Percentiles rank a stretch among this genome's conserved stretches.
Evolutionary conservation across 305 asterid species (phyloP).

Genomic region (Stenogyne calaminthoides): DNA sequence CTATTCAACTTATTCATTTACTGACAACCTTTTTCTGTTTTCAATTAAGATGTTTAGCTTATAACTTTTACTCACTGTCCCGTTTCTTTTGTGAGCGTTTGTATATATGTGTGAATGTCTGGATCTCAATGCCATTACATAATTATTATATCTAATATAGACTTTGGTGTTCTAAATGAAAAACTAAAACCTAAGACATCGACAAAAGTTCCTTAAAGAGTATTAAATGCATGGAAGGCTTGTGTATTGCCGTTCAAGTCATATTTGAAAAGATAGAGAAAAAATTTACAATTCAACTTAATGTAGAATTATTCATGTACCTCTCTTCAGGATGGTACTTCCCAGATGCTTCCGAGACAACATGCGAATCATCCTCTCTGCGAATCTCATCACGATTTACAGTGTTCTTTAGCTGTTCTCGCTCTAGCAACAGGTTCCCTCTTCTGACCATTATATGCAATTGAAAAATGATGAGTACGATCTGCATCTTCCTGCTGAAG

Average conservation of each 20-base stretch:
- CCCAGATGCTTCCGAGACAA: constrained; percentile 41
- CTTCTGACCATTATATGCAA: constrained; percentile 48
- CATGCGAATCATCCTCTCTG: constrained; percentile 41
- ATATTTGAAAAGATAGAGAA: constrained; percentile 20
- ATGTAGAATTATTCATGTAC: constrained; percentile 37
- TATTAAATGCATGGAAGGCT: constrained; percentile 2
- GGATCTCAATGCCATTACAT: not conserved
- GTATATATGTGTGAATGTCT: not conserved
- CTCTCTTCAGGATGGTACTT: constrained; percentile 48
- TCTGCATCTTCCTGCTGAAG: constrained; percentile 50
- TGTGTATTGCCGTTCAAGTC: not conserved
- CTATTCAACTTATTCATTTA: not conserved
- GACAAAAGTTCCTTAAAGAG: not conserved
- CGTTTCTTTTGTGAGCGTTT: not conserved
- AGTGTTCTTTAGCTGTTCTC: constrained; percentile 45
- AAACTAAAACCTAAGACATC: not conserved
- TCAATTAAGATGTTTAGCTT: not conserved
- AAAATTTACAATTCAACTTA: not conserved
- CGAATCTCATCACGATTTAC: constrained; percentile 34
- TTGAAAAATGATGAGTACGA: constrained; percentile 42
- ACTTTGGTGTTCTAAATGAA: not conserved
- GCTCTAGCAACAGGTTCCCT: constrained; percentile 46
- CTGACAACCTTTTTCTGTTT: not conserved
- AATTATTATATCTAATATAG: not conserved
- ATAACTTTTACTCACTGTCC: not conserved